phyloP scores from a whole-genome alignment of 768 basidiomycete genomes.

The Pholiota microspora region DNA sequence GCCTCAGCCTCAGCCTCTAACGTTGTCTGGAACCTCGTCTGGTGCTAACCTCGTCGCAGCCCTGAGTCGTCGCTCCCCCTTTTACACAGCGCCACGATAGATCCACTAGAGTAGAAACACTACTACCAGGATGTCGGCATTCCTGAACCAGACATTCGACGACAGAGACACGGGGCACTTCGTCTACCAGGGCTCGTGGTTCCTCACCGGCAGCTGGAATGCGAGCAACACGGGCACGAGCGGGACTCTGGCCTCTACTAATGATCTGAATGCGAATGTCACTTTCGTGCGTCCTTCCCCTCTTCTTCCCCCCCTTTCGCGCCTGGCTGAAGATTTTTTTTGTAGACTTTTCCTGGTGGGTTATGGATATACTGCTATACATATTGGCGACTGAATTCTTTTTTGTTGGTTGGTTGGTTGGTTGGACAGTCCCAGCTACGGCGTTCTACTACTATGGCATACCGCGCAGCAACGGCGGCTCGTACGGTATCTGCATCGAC shows the following conservation, averaged over 20 bases:
- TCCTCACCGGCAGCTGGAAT: slow-evolving; percentile 23
- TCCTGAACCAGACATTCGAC: slow-evolving; percentile 8
- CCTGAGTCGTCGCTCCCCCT: no score
- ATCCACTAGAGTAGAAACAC: no score
- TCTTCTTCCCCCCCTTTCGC: not conserved
- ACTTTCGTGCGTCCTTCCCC: slow-evolving; percentile 24
- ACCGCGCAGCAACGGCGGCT: slow-evolving; percentile 22
- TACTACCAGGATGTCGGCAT: no score
- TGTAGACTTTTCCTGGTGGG: slow-evolving; percentile 17
- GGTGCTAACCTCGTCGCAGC: no score
- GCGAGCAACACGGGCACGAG: slow-evolving; percentile 25
- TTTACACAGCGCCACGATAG: no score
- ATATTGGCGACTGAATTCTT: not conserved
- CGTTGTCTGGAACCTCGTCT: no score
- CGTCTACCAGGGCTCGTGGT: slow-evolving; percentile 23
- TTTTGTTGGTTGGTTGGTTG: not conserved
- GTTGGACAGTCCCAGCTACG: slow-evolving; percentile 21
- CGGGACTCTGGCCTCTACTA: slow-evolving; percentile 26
- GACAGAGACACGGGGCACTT: slow-evolving; percentile 22
- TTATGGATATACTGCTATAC: no score
- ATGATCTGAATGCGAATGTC: slow-evolving; percentile 24
- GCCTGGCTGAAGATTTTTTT: not conserved
- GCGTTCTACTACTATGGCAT: slow-evolving; percentile 26
- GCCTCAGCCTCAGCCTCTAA: no score
- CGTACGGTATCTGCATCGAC: slow-evolving; percentile 31